Evolutionary conservation across 2,329 filamentous ascomycete species (phyloP), one percentile per base, ranked within the genome.

Genomic region (Pseudogymnoascus sp.): DNA sequence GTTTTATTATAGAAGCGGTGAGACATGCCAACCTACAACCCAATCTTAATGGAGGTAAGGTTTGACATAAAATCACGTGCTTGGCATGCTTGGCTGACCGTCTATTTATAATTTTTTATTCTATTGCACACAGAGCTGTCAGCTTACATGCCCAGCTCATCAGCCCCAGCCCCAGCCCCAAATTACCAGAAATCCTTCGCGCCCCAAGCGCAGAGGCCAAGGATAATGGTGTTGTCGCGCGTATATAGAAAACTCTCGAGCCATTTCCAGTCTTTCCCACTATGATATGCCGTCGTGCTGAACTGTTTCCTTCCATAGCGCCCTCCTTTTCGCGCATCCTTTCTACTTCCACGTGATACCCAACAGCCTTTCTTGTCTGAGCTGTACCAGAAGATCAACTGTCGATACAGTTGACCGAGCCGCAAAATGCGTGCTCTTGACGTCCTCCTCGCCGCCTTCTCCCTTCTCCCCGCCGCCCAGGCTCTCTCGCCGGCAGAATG

Each of bases 401-500:
- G 25, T 18, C 28, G 28, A 33, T 33, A 5, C 10, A 56, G 10
- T 12, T 31, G 28, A 11, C n/a, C n/a, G 25, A 56, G 28, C 25
- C 50, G 28, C 50, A 56, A 56, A 56, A 56, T 56, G 50, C 50
- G 50, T 18, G 50, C 50, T 33, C 5, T 56, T 18, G 28, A 33
- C 28, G 50, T n/a, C 50, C n/a, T 56, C n/a, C 10, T 56, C 28
- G 50, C 50, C 12, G 28, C 50, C 8, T 31, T 56, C 47, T 56
- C 25, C 50, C 50, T 56, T 25, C n/a, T 56, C 25, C 10, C 28
- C 4, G 50, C 50, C 1, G 25, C 50, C 2, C 50, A 18, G 25
- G 50, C 50, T 7, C 50, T 56, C n/a, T 18, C 50, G 10, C 50
- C 66, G 8, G 65, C 67, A 16, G 62, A 73, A 65, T 75, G 74